phyloP scores from a whole-genome alignment of 148 eudicot species.

The Chenopodium quinoa region DNA sequence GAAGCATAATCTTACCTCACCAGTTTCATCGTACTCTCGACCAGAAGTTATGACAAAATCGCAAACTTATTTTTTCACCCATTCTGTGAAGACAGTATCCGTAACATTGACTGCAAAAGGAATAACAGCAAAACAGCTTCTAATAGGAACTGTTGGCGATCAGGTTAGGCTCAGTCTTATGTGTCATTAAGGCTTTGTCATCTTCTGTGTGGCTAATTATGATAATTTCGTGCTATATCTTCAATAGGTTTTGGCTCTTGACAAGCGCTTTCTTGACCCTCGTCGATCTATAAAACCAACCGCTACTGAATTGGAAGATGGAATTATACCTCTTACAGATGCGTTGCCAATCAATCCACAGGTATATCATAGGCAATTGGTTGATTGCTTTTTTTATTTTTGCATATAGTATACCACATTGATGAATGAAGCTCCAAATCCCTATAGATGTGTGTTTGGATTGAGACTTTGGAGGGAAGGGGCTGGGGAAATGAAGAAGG shows the following conservation, averaged over 20 bases:
- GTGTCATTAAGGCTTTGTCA: neutral
- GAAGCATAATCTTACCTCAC: constrained; percentile 93
- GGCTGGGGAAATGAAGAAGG: neutral
- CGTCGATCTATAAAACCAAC: constrained; percentile 87
- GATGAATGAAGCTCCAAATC: neutral
- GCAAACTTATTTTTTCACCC: constrained; percentile 91
- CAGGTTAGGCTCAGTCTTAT: constrained; percentile 50
- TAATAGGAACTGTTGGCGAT: constrained; percentile 93
- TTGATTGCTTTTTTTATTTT: neutral
- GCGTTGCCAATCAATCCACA: constrained; percentile 90
- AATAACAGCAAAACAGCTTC: constrained; percentile 89
- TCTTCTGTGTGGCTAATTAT: constrained; percentile 6
- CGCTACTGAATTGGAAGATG: constrained; percentile 95
- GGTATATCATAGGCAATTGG: constrained; percentile 37
- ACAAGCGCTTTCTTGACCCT: constrained; percentile 94
- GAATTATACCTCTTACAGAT: constrained; percentile 91
- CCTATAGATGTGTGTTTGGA: neutral
- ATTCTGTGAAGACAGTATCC: constrained; percentile 77
- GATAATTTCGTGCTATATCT: constrained; percentile 15
- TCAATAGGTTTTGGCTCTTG: constrained; percentile 92
- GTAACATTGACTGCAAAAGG: constrained; percentile 95
- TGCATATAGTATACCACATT: neutral
- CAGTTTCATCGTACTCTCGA: constrained; percentile 89
- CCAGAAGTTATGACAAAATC: constrained; percentile 84
- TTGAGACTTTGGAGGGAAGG: neutral